These are phyloP conservation scores for Candida stauntonica DNA, from an alignment of 805 yeast genomes.

Conservation along the genomic window DNA sequence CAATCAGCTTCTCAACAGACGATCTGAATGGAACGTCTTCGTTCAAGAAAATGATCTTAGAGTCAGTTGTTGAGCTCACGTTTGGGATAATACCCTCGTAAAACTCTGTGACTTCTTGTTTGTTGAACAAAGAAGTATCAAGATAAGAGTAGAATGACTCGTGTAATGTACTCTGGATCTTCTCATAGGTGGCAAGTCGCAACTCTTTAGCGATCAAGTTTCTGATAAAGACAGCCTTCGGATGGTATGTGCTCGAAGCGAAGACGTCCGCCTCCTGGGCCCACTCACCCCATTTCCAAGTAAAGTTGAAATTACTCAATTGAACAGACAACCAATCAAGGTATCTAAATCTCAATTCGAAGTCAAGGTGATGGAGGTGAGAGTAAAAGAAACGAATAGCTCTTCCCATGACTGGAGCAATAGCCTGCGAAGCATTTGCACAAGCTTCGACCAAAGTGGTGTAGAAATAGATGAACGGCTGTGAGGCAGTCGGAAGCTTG, in stretches of 20 bases:
- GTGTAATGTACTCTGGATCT: constrained; percentile 70
- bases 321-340: constrained; percentile 93
- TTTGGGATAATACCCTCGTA: constrained; percentile 33
- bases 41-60: constrained; percentile 36
- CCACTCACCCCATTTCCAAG: constrained; percentile 99
- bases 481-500: constrained; percentile 63
- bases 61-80: constrained; percentile 20
- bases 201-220: constrained; percentile 82
- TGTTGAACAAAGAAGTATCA: constrained; percentile 37
- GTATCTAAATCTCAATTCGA: constrained; percentile 67
- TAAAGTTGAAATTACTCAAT: constrained; percentile 87
- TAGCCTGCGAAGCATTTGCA: constrained; percentile 69
- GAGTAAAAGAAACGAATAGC: constrained; percentile 80
- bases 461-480: constrained; percentile 74
- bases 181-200: constrained; percentile 69
- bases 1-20: constrained; percentile 35
- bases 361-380: constrained; percentile 62
- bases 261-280: constrained; percentile 47
- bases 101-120: constrained; percentile 32
- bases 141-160: constrained; percentile 47
- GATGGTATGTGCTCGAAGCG: constrained; percentile 52
- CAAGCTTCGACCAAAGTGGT: constrained; percentile 85
- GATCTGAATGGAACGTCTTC: constrained; percentile 34
- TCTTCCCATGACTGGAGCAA: constrained; percentile 93
- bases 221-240: constrained; percentile 66